Evolutionary conservation across 1,284 basidiomycete species (phyloP), one percentile per base, ranked within the genome.

Genomic region (Prillingera fragicola): DNA sequence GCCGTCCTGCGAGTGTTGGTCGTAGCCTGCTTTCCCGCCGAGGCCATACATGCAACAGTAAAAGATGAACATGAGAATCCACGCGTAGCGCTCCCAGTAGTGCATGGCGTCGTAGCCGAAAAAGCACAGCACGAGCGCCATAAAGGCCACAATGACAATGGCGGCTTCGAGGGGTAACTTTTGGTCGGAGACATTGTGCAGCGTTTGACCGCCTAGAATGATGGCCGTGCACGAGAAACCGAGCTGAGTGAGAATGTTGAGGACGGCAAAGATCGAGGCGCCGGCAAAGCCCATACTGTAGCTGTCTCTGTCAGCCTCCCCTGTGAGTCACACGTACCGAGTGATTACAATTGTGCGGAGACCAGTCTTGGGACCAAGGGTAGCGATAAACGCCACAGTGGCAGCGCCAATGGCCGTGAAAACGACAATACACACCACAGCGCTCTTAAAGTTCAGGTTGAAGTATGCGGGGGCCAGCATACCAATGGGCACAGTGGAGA

Each of bases 21-120:
- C 72, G 43, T 74, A 77, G 2, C 79, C 75, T 0, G 76, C 78
- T 12, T 74, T 70, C 14, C 74, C 73, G 1, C 78, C 80, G 2
- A 82, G 63, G 14, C 78, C 81, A 34, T 65, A 63, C 41, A 75
- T 64, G 55, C 79, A 77, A 49, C 75, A 67, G 73, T 79, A 79
- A 56, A 80, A 74, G 58, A 80, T 67, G 43, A 78, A 66, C 25
- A 76, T 73, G 21, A 77, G 63, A 9, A 79, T 73, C 82, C 82
- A 84, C 8, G 80, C 76, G 49, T 78, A 81, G 12, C 79, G 74
- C 52, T 83, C 80, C 57, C 80, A 82, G 43, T 73, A 57, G 56
- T 81, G 79, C 10, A 82, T 71, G 42, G 79, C 67, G 12, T 50
- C 38, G 56, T 82, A 73, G 1, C 74, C 74, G 25, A 62, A 61